Percentiles rank a stretch among this genome's conserved stretches.
phyloP scores from a whole-genome alignment of 179 eudicot genomes.

The Vitellaria paradoxa region DNA sequence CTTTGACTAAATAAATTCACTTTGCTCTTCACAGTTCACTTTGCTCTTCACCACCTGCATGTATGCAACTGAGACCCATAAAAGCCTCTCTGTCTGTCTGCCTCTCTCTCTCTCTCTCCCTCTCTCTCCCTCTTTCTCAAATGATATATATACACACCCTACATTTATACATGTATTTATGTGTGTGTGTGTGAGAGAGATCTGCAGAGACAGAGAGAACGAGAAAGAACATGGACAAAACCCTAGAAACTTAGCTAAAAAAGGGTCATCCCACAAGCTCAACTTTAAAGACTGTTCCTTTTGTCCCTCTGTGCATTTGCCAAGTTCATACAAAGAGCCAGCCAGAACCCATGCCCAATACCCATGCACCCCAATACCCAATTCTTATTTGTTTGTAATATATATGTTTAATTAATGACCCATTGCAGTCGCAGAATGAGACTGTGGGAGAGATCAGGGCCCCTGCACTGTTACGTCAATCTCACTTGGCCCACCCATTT shows the following conservation, averaged over 20 bases:
- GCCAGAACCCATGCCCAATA: background rate
- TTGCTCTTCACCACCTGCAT: background rate
- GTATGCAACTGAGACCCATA: background rate
- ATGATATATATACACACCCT: too few relatives aligned
- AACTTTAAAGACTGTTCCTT: constrained; percentile 4
- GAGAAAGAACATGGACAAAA: constrained; percentile 9
- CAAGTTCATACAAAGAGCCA: background rate
- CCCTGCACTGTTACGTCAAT: background rate
- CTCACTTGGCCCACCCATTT: background rate
- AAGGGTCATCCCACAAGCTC: background rate
- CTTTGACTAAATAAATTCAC: constrained; percentile 5
- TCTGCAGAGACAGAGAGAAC: background rate
- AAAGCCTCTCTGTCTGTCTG: background rate
- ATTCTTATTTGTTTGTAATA: too few relatives aligned
- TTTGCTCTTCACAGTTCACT: background rate
- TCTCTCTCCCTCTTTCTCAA: background rate
- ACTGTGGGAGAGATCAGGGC: background rate
- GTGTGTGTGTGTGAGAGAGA: too few relatives aligned
- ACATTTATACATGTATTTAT: too few relatives aligned
- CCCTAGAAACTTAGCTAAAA: constrained; percentile 6
- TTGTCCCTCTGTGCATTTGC: constrained; percentile 5
- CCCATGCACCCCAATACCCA: background rate
- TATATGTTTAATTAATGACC: background rate
- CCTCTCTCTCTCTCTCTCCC: background rate
- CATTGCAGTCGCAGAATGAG: background rate